Conservation (phyloP, 2,329 filamentous ascomycete species). For the Tolypocladium album region DNA sequence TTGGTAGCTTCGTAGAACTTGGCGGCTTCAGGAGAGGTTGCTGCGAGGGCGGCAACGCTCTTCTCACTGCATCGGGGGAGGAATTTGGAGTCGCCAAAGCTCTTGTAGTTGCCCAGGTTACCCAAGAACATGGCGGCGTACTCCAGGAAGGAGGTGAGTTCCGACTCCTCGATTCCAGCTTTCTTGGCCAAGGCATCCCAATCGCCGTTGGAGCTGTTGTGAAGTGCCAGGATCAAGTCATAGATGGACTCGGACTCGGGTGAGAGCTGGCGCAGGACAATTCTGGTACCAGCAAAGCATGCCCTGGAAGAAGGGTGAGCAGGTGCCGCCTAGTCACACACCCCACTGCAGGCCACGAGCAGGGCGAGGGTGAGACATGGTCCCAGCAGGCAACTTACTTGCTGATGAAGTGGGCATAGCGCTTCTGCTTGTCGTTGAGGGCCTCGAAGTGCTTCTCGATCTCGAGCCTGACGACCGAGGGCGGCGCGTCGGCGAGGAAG, state of each 20-base stretch:
- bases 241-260: conserved; percentile 74
- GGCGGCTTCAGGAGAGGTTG: conserved; percentile 47
- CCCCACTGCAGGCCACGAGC: neutral
- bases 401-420: conserved; percentile 86
- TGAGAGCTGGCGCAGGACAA: conserved; percentile 72
- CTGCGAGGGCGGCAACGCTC: conserved; percentile 53
- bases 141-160: conserved; percentile 60
- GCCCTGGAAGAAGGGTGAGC: conserved; percentile 41
- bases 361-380: neutral
- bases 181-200: conserved; percentile 58
- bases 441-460: conserved; percentile 90
- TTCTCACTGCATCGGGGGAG: conserved; percentile 59
- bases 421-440: conserved; percentile 64
- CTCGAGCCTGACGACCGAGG: conserved; percentile 75
- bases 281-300: conserved; percentile 64
- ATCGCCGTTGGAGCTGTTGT: conserved; percentile 56
- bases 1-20: conserved; percentile 56
- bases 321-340: neutral
- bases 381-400: conserved; percentile 38
- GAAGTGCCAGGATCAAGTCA: conserved; percentile 66
- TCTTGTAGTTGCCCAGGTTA: conserved; percentile 78
- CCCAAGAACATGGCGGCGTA: conserved; percentile 72
- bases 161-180: conserved; percentile 51
- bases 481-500: conserved; percentile 85
- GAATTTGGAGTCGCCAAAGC: conserved; percentile 78